Conservation (phyloP, 805 yeast genomes). For the Cyberlindnera mycetangii region DNA sequence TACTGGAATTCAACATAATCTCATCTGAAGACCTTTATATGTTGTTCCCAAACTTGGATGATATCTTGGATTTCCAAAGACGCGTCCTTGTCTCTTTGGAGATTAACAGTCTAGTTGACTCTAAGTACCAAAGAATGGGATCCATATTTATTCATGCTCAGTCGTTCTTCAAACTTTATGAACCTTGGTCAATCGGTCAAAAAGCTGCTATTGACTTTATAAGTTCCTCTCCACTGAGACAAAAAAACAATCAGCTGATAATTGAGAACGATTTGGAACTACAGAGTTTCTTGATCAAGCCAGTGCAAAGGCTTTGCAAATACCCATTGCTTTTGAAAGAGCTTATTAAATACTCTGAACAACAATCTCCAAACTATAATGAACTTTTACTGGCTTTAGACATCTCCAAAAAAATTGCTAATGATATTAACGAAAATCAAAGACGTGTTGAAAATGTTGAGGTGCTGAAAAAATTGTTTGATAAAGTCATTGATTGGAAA, state of each 20-base stretch:
- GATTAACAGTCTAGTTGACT: constrained; percentile 75
- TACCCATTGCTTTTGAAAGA: constrained; percentile 84
- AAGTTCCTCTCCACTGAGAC: constrained; percentile 51
- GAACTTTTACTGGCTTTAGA: constrained; percentile 71
- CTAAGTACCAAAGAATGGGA: constrained; percentile 80
- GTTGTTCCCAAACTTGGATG: constrained; percentile 80
- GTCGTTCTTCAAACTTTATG: constrained; percentile 82
- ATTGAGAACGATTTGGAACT: constrained; percentile 86
- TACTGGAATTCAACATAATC: constrained; percentile 61
- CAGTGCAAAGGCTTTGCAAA: constrained; percentile 94
- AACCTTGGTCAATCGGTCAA: constrained; percentile 93
- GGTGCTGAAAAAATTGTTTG: constrained; percentile 61
- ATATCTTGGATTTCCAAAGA: constrained; percentile 88
- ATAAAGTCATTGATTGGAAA: constrained; percentile 86
- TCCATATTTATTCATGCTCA: constrained; percentile 84
- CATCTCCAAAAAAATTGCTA: constrained; percentile 80
- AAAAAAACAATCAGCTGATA: constrained; percentile 51
- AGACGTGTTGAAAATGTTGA: constrained; percentile 85
- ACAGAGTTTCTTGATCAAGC: constrained; percentile 86
- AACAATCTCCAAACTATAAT: constrained; percentile 48
- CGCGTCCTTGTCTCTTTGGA: constrained; percentile 86
- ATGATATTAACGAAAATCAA: constrained; percentile 89
- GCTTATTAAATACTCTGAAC: constrained; percentile 62
- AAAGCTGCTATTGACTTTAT: constrained; percentile 83
- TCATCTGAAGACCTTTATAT: constrained; percentile 76